Base-by-base conservation (phyloP, 495 filamentous ascomycete species). In the Hypoxylon crocopeplum region DNA sequence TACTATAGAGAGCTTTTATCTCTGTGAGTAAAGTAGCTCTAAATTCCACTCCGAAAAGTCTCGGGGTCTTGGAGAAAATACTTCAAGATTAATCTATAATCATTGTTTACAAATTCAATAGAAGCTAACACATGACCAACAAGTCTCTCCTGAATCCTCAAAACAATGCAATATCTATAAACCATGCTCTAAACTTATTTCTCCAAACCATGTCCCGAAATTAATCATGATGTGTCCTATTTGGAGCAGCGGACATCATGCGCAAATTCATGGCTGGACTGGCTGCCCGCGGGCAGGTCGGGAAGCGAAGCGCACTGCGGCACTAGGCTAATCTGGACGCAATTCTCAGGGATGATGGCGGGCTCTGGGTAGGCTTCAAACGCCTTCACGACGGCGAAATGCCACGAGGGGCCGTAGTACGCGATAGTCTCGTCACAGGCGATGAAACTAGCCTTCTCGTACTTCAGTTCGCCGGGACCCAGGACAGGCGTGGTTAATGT, bases 371-470 rank as follows among this genome's bases (percentile, higher is more conserved):
- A 25, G 3, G 12, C 33, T 8, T 32, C 22, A 1, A 48, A 24
- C 1, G 34, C 24, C 45, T 56, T 59, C 8, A 54, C 58, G 20
- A 53, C 36, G 5, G 51, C 22, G 0, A 67, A 56, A 8, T 55
- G 51, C 24, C 57, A 69, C 67, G 59, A 57, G 0, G 51, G 54
- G 0, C 54, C 59, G 20, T 59, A 63, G 11, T 38, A 53, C 3
- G 55, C 47, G 6, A 48, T 15, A 1, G 19, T 36, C 50, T 67
- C 59, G 29, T 76, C 71, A 40, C 79, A 79, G 5, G 80, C 77
- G 7, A 79, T 48, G 41, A 82, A 71, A 48, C 77, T 79, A 24
- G 78, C 76, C 19, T 22, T 48, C 41, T 15, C 51, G 39, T n/a
- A 56, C 24, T 38, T 48, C 30, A 67, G 29, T 4, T 12, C 38